These are phyloP conservation scores for Hypoxylon sp. DNA, from an alignment of 2,329 filamentous ascomycete species.

Conservation along the genomic window DNA sequence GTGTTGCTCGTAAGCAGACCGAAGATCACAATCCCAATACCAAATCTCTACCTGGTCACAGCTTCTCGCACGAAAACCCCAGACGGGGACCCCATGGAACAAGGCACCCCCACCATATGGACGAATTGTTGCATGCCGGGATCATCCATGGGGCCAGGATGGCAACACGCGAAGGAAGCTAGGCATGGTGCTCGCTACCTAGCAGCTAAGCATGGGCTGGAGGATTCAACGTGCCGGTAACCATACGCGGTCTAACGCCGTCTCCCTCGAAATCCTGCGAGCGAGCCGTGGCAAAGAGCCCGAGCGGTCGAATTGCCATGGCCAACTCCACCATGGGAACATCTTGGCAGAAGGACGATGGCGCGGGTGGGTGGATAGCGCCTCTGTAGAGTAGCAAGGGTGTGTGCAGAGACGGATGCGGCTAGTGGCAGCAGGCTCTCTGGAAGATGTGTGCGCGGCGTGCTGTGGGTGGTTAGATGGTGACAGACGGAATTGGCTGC, in stretches of 20 bases:
- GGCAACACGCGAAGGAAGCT: constrained; percentile 34
- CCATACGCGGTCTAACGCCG: constrained; percentile 30
- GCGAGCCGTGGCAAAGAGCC: constrained; percentile 26
- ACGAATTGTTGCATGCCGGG: constrained; percentile 32
- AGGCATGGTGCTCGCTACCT: constrained; percentile 19
- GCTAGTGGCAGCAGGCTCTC: constrained; percentile 30
- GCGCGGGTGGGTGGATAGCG: constrained; percentile 20
- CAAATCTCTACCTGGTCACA: constrained; percentile 28
- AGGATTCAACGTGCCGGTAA: constrained; percentile 33
- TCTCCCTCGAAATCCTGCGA: constrained; percentile 16
- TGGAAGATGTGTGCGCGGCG: constrained; percentile 8
- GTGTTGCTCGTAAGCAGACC: constrained; percentile 23
- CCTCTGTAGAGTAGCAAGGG: constrained; percentile 29
- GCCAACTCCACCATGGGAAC: constrained; percentile 22
- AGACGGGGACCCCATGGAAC: constrained; percentile 35
- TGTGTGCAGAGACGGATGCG: constrained; percentile 36
- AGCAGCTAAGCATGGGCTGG: not conserved
- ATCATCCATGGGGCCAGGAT: constrained; percentile 36
- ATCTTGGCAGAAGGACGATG: constrained; percentile 32
- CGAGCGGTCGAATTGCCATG: constrained; percentile 38
- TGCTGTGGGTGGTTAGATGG: constrained; percentile 11
- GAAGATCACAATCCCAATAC: constrained; percentile 35
- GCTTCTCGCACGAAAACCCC: constrained; percentile 33
- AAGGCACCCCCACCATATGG: constrained; percentile 29
- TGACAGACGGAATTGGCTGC: constrained; percentile 11